These are phyloP conservation scores for Phaeosphaeriaceae sp. DNA, from an alignment of 2,329 filamentous ascomycete genomes.

Conservation along the genomic window DNA sequence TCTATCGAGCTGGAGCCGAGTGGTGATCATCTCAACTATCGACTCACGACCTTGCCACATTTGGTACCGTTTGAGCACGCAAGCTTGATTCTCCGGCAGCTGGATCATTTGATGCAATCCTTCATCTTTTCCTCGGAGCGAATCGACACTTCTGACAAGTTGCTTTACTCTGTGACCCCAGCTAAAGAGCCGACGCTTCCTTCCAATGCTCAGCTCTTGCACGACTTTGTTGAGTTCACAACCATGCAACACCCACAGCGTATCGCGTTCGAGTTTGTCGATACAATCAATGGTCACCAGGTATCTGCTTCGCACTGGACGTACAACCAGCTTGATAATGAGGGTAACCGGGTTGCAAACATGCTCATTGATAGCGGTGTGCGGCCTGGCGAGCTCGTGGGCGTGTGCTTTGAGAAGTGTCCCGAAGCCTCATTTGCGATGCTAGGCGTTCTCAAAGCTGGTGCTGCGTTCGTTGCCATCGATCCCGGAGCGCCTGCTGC, in stretches of 20 bases:
- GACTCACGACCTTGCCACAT: slow-evolving; percentile 70
- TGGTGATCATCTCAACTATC: slow-evolving; percentile 62
- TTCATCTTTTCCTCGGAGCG: slow-evolving; percentile 59
- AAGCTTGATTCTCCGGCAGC: slow-evolving; percentile 70
- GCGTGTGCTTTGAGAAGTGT: slow-evolving; percentile 83
- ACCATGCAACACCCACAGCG: slow-evolving; percentile 64
- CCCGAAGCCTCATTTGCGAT: slow-evolving; percentile 85
- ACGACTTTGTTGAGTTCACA: slow-evolving; percentile 77
- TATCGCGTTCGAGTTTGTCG: slow-evolving; percentile 78
- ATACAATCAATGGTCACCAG: slow-evolving; percentile 57
- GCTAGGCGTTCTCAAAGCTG: slow-evolving; percentile 80
- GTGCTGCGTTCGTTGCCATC: slow-evolving; percentile 80
- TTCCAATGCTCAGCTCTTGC: slow-evolving; percentile 68
- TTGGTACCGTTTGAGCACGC: slow-evolving; percentile 75
- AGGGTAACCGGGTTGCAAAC: slow-evolving; percentile 76
- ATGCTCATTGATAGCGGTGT: slow-evolving; percentile 63
- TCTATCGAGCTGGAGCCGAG: slow-evolving; percentile 79
- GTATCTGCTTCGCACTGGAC: slow-evolving; percentile 69
- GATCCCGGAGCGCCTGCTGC: slow-evolving; percentile 75
- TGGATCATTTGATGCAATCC: slow-evolving; percentile 70
- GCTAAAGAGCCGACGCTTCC: slow-evolving; percentile 65
- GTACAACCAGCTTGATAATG: slow-evolving; percentile 73
- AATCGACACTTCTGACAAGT: slow-evolving; percentile 46
- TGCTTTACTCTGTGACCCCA: slow-evolving; percentile 70
- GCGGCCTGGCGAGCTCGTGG: slow-evolving; percentile 68